A percentile compares a stretch with the other conserved stretches of the same genome.
Conservation (phyloP, 805 yeast genomes). For the Candida khao-thaluensis region DNA sequence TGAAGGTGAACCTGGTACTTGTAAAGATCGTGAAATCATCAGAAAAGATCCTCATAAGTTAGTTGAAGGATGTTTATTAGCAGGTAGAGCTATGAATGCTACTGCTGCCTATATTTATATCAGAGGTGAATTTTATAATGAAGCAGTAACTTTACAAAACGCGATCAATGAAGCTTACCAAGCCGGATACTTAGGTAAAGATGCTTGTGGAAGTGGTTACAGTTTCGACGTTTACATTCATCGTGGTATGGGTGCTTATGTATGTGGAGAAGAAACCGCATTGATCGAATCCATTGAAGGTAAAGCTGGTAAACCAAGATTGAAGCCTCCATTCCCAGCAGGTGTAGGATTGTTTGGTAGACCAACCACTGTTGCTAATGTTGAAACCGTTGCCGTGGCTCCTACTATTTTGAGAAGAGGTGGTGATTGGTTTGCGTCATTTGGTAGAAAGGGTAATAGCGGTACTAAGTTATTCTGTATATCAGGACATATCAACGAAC, state of each 20-base stretch:
- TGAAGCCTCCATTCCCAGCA: slow-evolving; percentile 94
- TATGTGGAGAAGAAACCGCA: slow-evolving; percentile 92
- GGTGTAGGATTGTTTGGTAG: slow-evolving; percentile 91
- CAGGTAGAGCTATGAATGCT: slow-evolving; percentile 92
- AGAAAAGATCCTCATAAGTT: slow-evolving; percentile 91
- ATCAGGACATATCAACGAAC: slow-evolving; percentile 88
- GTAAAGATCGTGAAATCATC: slow-evolving; percentile 88
- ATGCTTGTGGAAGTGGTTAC: slow-evolving; percentile 86
- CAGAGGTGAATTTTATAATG: slow-evolving; percentile 87
- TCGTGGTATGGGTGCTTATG: slow-evolving; percentile 92
- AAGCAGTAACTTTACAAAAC: slow-evolving; percentile 66
- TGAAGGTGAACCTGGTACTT: slow-evolving; percentile 94
- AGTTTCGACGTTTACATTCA: slow-evolving; percentile 81
- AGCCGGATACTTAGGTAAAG: slow-evolving; percentile 76
- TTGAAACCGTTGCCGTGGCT: slow-evolving; percentile 87
- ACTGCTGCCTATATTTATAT: slow-evolving; percentile 90
- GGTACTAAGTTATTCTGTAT: slow-evolving; percentile 86
- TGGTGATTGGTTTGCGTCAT: slow-evolving; percentile 79
- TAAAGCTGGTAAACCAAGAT: slow-evolving; percentile 90
- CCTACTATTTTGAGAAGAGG: slow-evolving; percentile 90
- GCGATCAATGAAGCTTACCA: slow-evolving; percentile 88
- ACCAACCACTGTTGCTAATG: slow-evolving; percentile 88
- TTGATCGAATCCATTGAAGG: slow-evolving; percentile 87
- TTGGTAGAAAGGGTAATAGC: slow-evolving; percentile 81
- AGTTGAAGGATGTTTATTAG: slow-evolving; percentile 86